Conservation (phyloP, 495 filamentous ascomycete genomes). For the Penicillium subrubescens region DNA sequence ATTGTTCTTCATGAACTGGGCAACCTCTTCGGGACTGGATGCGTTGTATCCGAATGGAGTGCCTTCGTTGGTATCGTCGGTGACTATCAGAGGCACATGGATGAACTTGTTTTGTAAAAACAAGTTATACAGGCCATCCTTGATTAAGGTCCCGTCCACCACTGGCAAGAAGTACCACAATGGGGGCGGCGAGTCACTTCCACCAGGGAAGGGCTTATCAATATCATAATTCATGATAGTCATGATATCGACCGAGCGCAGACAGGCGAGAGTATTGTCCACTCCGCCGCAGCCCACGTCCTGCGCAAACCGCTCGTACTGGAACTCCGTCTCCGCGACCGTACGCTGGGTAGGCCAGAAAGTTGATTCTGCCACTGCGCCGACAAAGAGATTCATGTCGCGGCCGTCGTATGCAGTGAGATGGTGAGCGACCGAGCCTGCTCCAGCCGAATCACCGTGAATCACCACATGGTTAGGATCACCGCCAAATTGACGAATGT, state of each 20-base stretch:
- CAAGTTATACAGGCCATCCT: conserved; percentile 54
- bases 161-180: conserved; percentile 55
- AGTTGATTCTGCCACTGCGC: conserved; percentile 60
- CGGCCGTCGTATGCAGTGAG: conserved; percentile 59
- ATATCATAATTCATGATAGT: conserved; percentile 52
- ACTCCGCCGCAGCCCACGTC: conserved; percentile 48
- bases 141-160: conserved; percentile 57
- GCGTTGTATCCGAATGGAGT: conserved; percentile 57
- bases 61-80: conserved; percentile 69
- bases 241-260: conserved; percentile 52
- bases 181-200: conserved; percentile 36
- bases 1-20: conserved; percentile 60
- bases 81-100: conserved; percentile 63
- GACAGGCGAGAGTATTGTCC: conserved; percentile 52
- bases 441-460: conserved; percentile 68
- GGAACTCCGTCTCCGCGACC: conserved; percentile 59
- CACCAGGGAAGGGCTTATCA: conserved; percentile 54
- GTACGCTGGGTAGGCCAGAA: conserved; percentile 64
- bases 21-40: conserved; percentile 43
- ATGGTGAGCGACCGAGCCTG: conserved; percentile 64
- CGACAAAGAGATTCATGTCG: conserved; percentile 58
- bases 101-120: conserved; percentile 58
- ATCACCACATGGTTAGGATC: conserved; percentile 69
- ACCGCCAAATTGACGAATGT: conserved; percentile 66
- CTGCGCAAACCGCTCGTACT: conserved; percentile 58